Evolutionary conservation across 2,329 filamentous ascomycete genomes (phyloP).

Genomic region (Aspergillus quadricinctus): DNA sequence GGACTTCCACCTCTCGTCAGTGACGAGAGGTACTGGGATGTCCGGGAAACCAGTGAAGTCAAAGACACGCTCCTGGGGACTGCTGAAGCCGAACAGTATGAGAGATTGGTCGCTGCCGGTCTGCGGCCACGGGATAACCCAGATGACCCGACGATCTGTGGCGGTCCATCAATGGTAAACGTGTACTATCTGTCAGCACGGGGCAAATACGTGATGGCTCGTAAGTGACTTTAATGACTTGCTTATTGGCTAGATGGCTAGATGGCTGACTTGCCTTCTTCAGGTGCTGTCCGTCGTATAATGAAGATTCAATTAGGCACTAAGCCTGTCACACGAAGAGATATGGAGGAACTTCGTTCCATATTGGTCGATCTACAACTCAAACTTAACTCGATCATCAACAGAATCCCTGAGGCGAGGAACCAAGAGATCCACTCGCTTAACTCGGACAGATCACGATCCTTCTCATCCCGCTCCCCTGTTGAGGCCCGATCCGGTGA

Average conservation of each 20-base stretch:
- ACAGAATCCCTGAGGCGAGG: slow-evolving; percentile 37
- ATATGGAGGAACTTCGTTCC: slow-evolving; percentile 42
- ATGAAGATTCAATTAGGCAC: slow-evolving; percentile 44
- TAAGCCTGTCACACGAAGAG: slow-evolving; percentile 38
- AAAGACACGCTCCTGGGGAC: slow-evolving; percentile 43
- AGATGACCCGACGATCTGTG: slow-evolving; percentile 39
- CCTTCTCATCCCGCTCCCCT: slow-evolving; percentile 25
- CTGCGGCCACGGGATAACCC: slow-evolving; percentile 36
- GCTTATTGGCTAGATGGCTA: background rate
- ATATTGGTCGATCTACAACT: slow-evolving; percentile 40
- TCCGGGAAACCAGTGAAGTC: slow-evolving; percentile 43
- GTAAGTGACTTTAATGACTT: slow-evolving; percentile 23
- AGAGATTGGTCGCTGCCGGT: slow-evolving; percentile 28
- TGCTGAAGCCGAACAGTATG: slow-evolving; percentile 34
- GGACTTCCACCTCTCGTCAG: slow-evolving; percentile 45
- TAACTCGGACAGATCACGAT: slow-evolving; percentile 19
- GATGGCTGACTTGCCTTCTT: background rate
- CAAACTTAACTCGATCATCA: slow-evolving; percentile 41
- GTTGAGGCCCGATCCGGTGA: slow-evolving; percentile 22
- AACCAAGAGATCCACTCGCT: slow-evolving; percentile 17
- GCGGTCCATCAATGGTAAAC: slow-evolving; percentile 39
- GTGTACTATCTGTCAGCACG: slow-evolving; percentile 41
- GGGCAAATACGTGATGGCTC: slow-evolving; percentile 44
- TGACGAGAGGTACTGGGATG: slow-evolving; percentile 47
- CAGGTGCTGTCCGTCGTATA: slow-evolving; percentile 41